Conservation (phyloP, 2,329 filamentous ascomycete genomes). For the Neoarthrinium moseri region DNA sequence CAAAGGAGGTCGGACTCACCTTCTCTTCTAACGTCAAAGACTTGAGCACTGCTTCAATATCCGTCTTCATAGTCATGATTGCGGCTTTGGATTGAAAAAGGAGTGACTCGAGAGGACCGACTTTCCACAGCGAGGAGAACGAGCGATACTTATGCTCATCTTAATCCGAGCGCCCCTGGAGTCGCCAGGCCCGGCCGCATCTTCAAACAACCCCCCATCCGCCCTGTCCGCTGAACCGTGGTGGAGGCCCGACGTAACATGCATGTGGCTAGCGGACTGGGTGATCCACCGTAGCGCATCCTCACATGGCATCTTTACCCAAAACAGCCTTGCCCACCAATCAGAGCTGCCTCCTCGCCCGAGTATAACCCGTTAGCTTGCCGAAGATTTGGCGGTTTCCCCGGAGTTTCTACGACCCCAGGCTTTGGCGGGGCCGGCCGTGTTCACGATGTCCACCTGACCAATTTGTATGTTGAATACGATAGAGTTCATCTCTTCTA, state of each 20-base stretch:
- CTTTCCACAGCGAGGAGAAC: too few species aligned
- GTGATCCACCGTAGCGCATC: not conserved
- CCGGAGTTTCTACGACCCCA: constrained; percentile 6
- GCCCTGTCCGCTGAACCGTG: too few species aligned
- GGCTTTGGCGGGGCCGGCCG: too few species aligned
- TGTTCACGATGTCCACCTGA: too few species aligned
- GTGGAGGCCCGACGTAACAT: too few species aligned
- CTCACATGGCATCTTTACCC: not conserved
- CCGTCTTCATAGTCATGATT: constrained; percentile 5
- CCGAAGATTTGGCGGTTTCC: constrained; percentile 1
- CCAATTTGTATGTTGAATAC: too few species aligned
- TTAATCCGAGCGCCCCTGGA: not conserved
- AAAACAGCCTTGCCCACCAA: not conserved
- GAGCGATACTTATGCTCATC: not conserved
- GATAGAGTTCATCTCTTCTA: too few species aligned
- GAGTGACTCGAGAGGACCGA: too few species aligned
- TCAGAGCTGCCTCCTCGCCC: not conserved
- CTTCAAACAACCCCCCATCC: not conserved
- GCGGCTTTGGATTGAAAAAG: too few species aligned
- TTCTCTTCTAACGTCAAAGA: constrained; percentile 12
- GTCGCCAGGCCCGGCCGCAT: not conserved
- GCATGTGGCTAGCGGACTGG: not conserved
- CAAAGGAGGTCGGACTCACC: not conserved
- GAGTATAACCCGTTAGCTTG: constrained; percentile 4
- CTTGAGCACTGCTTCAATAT: constrained; percentile 12